These are phyloP conservation scores for Parathielavia hyrcaniae DNA, from an alignment of 495 filamentous ascomycete genomes.

Conservation along the genomic window DNA sequence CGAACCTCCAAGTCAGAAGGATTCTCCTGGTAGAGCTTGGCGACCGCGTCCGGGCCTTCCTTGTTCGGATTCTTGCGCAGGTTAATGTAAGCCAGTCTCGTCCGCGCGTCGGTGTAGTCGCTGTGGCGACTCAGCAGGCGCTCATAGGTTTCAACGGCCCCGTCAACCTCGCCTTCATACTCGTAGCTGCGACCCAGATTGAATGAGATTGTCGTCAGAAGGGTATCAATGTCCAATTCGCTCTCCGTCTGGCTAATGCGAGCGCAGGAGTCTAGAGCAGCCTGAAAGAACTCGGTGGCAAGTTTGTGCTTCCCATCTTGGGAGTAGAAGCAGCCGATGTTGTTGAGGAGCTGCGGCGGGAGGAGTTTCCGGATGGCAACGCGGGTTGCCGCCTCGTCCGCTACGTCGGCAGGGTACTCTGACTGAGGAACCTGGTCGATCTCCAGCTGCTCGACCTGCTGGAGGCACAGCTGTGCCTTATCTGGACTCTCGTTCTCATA, in stretches of 20 bases:
- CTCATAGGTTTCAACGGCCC: slow-evolving; percentile 83
- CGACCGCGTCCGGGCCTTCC: slow-evolving; percentile 77
- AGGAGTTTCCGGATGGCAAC: slow-evolving; percentile 62
- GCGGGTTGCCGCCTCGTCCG: slow-evolving; percentile 54
- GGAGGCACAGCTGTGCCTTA: slow-evolving; percentile 82
- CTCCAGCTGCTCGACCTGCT: slow-evolving; percentile 84
- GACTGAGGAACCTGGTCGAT: slow-evolving; percentile 64
- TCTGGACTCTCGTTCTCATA: slow-evolving; percentile 83
- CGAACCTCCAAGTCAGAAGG: slow-evolving; percentile 82
- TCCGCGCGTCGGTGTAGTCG: slow-evolving; percentile 87
- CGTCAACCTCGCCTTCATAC: slow-evolving; percentile 67
- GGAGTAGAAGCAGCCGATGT: slow-evolving; percentile 92
- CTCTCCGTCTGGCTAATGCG: slow-evolving; percentile 62
- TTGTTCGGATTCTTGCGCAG: slow-evolving; percentile 75
- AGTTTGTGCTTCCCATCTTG: slow-evolving; percentile 72
- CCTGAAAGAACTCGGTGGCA: slow-evolving; percentile 83
- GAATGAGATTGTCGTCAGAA: slow-evolving; percentile 90
- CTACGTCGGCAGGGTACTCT: slow-evolving; percentile 56
- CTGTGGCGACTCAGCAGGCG: slow-evolving; percentile 71
- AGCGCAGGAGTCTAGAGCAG: slow-evolving; percentile 78
- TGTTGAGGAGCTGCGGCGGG: slow-evolving; percentile 88
- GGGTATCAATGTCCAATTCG: slow-evolving; percentile 73
- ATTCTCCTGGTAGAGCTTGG: slow-evolving; percentile 72
- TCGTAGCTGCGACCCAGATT: slow-evolving; percentile 97
- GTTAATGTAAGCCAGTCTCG: slow-evolving; percentile 80